Conservation (phyloP, 2,329 filamentous ascomycete species). For the Penicillium corylophilum region DNA sequence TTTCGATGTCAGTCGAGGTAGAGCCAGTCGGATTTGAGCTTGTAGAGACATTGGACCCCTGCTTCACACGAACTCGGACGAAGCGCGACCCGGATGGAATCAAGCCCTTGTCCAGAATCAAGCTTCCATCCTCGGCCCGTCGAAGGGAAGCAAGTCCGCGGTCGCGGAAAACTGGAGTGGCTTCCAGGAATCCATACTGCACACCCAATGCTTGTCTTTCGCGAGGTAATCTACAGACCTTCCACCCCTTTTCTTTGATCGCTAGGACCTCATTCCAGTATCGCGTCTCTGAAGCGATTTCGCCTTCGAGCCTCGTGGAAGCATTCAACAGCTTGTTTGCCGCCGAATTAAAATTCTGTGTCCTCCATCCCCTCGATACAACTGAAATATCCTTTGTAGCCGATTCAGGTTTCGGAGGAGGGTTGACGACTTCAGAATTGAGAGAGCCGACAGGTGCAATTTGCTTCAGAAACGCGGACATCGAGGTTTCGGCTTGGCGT, state of each 20-base stretch:
- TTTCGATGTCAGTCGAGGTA: slow-evolving; percentile 19
- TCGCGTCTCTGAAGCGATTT: slow-evolving; percentile 74
- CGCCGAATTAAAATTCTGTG: slow-evolving; percentile 72
- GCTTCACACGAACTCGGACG: slow-evolving; percentile 66
- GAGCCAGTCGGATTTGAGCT: slow-evolving; percentile 38
- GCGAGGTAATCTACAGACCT: slow-evolving; percentile 72
- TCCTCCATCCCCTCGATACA: slow-evolving; percentile 68
- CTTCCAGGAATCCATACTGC: slow-evolving; percentile 83
- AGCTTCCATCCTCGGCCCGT: slow-evolving; percentile 69
- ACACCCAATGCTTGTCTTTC: slow-evolving; percentile 76
- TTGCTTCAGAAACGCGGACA: slow-evolving; percentile 69
- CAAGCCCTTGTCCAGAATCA: slow-evolving; percentile 67
- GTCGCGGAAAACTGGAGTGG: slow-evolving; percentile 58
- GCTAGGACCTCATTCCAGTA: slow-evolving; percentile 88
- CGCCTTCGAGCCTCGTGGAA: slow-evolving; percentile 69
- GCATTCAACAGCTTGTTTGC: slow-evolving; percentile 72
- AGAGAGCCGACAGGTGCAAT: slow-evolving; percentile 72
- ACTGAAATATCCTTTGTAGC: slow-evolving; percentile 54
- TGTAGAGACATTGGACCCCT: slow-evolving; percentile 59
- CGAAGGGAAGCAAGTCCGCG: slow-evolving; percentile 79
- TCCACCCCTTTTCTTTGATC: slow-evolving; percentile 83
- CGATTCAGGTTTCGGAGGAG: slow-evolving; percentile 58
- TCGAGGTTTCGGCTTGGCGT: slow-evolving; percentile 64
- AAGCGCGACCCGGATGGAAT: slow-evolving; percentile 54
- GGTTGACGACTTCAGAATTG: slow-evolving; percentile 64